Evolutionary conservation across 352 stramenopile genomes (phyloP).

Genomic region (Peronospora tabacina): DNA sequence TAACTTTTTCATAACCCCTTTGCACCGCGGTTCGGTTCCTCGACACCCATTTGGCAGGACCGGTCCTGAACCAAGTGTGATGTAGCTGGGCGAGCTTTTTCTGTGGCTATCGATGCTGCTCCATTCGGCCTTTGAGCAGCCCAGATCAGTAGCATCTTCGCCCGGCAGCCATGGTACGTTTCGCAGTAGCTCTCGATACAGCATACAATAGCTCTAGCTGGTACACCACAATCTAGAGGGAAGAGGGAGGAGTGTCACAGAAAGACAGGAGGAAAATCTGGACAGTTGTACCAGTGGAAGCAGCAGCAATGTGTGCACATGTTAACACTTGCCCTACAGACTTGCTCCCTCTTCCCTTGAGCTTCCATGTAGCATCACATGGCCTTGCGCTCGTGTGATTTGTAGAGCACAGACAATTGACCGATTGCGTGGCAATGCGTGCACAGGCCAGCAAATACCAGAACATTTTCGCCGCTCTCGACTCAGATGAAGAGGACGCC

Average conservation of each 20-base stretch:
- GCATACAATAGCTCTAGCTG: conserved; percentile 1
- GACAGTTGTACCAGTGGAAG: conserved; percentile 11
- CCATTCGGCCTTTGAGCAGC: conserved; percentile 34
- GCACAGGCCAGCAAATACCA: conserved; percentile 40
- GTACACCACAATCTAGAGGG: background rate
- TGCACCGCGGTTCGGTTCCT: conserved; percentile 7
- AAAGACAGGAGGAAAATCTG: background rate
- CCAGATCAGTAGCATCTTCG: conserved; percentile 36
- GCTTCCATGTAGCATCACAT: conserved; percentile 6
- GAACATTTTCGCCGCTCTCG: conserved; percentile 68
- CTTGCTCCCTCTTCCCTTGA: background rate
- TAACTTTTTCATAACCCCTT: background rate
- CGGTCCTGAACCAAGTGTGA: conserved; percentile 15
- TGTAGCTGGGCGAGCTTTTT: conserved; percentile 17
- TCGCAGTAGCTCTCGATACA: conserved; percentile 1
- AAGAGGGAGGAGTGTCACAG: background rate
- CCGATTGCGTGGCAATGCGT: conserved; percentile 8
- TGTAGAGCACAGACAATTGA: conserved; percentile 11
- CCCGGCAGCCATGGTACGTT: conserved; percentile 41
- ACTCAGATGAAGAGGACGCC: conserved; percentile 74
- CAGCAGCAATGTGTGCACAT: conserved; percentile 19
- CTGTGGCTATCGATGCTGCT: conserved; percentile 22
- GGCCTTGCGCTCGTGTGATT: background rate
- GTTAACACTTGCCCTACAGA: conserved; percentile 10
- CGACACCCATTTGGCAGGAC: conserved; percentile 1